These are phyloP conservation scores for Lentinula lateritia DNA, from an alignment of 768 basidiomycete species.

Conservation along the genomic window DNA sequence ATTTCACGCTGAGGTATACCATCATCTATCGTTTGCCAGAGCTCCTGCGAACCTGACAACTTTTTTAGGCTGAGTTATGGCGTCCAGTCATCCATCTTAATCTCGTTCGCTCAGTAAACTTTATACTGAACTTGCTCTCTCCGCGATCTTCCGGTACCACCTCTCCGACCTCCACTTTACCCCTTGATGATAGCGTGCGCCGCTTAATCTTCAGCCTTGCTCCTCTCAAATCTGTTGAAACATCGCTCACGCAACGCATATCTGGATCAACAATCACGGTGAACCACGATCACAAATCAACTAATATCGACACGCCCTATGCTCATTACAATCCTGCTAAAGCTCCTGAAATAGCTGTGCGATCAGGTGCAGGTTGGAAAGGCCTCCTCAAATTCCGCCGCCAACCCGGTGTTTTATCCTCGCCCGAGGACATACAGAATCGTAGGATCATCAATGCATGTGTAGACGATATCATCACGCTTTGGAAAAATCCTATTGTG, in stretches of 20 bases:
- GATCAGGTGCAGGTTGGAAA: slow-evolving; percentile 46
- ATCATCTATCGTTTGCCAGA: not conserved
- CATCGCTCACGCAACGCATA: slow-evolving; percentile 38
- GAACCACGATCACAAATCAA: not conserved
- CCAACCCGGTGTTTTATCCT: slow-evolving; percentile 15
- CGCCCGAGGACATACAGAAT: slow-evolving; percentile 32
- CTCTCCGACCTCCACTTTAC: not conserved
- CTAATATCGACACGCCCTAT: not conserved
- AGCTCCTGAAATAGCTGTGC: slow-evolving; percentile 43
- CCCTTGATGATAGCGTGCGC: slow-evolving; percentile 31
- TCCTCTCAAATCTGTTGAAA: slow-evolving; percentile 52
- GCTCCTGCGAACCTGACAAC: not conserved
- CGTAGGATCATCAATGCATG: slow-evolving; percentile 48
- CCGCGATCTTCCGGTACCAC: slow-evolving; percentile 1
- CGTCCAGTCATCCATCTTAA: slow-evolving; percentile 65
- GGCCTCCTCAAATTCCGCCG: slow-evolving; percentile 32
- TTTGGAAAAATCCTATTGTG: slow-evolving; percentile 48
- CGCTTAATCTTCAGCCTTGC: slow-evolving; percentile 44
- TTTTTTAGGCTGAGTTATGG: slow-evolving; percentile 44
- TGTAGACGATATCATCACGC: slow-evolving; percentile 42
- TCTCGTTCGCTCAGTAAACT: slow-evolving; percentile 50
- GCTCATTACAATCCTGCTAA: slow-evolving; percentile 30
- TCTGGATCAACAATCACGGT: slow-evolving; percentile 19
- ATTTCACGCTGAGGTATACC: slow-evolving; percentile 46
- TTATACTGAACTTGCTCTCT: slow-evolving; percentile 28